Conservation (phyloP, 1,284 basidiomycete genomes). For the Chalciporus sp. region DNA sequence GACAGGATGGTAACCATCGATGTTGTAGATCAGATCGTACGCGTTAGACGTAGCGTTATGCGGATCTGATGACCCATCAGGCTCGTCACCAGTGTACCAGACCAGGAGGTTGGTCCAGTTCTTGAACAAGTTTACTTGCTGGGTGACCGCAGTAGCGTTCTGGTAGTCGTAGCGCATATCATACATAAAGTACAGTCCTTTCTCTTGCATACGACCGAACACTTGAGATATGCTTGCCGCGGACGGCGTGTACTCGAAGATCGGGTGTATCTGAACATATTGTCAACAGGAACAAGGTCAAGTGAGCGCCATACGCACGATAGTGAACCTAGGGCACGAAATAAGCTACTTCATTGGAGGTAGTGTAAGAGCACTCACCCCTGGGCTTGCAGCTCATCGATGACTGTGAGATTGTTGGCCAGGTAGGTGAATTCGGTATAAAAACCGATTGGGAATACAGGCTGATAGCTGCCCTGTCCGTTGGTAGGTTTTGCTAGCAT, state of each 20-base stretch:
- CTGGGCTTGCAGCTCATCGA: constrained; percentile 59
- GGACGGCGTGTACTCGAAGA: constrained; percentile 63
- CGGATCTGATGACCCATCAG: constrained; percentile 71
- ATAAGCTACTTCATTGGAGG: constrained; percentile 3
- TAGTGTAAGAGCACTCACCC: constrained; percentile 47
- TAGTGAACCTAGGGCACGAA: constrained; percentile 30
- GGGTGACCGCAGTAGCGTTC: constrained; percentile 59
- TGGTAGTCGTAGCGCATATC: constrained; percentile 73
- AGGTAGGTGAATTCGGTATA: constrained; percentile 72
- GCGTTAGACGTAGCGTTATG: constrained; percentile 58
- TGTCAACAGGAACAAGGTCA: constrained; percentile 9
- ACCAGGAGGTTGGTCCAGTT: constrained; percentile 66
- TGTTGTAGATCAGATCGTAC: constrained; percentile 63
- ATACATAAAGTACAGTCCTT: constrained; percentile 75
- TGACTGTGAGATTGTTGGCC: constrained; percentile 52
- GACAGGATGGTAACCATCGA: constrained; percentile 78
- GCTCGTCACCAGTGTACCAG: constrained; percentile 80
- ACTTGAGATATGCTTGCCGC: constrained; percentile 49
- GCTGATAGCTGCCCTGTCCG: constrained; percentile 51
- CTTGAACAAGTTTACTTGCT: constrained; percentile 69
- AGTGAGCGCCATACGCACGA: constrained; percentile 22
- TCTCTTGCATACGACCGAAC: constrained; percentile 67
- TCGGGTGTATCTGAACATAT: constrained; percentile 56
- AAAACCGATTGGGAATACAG: constrained; percentile 73
- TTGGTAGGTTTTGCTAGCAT: constrained; percentile 57